Base-by-base conservation (phyloP, 371 early-diverging fungal genomes). In the Antonospora locustae region DNA sequence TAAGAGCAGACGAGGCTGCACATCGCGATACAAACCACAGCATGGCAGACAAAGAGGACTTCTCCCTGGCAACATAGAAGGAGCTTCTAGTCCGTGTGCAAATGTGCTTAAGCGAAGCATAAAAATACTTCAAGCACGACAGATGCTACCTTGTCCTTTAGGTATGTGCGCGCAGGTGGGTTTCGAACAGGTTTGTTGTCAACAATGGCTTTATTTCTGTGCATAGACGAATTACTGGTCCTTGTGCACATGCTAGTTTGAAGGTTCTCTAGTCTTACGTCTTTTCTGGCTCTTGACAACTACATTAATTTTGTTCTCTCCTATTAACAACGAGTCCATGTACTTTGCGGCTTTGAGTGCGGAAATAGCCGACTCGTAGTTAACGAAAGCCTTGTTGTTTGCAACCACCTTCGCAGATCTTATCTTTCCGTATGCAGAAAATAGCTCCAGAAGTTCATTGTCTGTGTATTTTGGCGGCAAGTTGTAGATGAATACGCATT, bases 1-100 rank as follows among this genome's bases (percentile, higher is more conserved):
- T 93, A 6, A 77, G 93, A n/a, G 82, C 88, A 2, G 94, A 93
- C 62, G 94, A 93, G 67, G 86, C 68, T 19, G 47, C 32, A n/a
- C 93, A 92, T 63, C 78, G 89, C 55, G 88, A 90, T 54, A 81
- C 85, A 7, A 93, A 93, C 77, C 91, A 72, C 38, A 32, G 23
- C 3, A 34, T 69, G 9, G 66, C 69, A 0, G 46, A 65, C 30
- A 34, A 24, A 14, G 19, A 37, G 36, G 17, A 14, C 22, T 40
- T 40, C 22, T 6, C 3, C 14, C 14, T 40, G 14, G 14, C 14
- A 40, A 14, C 14, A 40, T 40, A 40, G 22, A 40, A 19, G 41
- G 5, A 6, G 22, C 22, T 34, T 34, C 7, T n/a, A n/a, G n/a
- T n/a, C n/a, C n/a, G n/a, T n/a, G n/a, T n/a, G n/a, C n/a, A n/a